phyloP scores from a whole-genome alignment of 164 flowering plant genomes.

The Santalum album region DNA sequence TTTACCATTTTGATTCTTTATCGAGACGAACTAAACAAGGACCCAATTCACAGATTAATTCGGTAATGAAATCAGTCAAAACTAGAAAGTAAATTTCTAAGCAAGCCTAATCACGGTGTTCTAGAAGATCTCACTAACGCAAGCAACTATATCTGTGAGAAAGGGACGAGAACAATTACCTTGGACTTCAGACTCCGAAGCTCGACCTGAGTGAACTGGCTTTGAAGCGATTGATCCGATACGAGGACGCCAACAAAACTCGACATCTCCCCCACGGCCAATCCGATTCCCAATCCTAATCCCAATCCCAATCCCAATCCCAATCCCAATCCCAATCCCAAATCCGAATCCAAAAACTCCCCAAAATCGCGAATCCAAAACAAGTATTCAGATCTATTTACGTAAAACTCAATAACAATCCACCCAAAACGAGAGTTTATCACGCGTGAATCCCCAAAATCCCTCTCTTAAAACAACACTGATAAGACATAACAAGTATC shows the following conservation, averaged over 20 bases:
- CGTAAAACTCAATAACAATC: background rate
- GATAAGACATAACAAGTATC: no score
- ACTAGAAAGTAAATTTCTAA: background rate
- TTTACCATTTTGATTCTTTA: conserved; percentile 37
- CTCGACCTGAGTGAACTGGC: conserved; percentile 65
- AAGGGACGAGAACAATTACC: conserved; percentile 17
- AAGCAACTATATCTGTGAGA: background rate
- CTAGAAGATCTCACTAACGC: background rate
- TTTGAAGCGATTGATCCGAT: conserved; percentile 58
- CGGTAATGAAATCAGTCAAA: background rate
- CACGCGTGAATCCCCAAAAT: conserved; percentile 1
- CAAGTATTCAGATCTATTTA: conserved; percentile 6
- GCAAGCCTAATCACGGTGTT: background rate
- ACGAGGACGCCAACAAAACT: conserved; percentile 46
- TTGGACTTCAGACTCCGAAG: conserved; percentile 48
- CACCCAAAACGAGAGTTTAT: background rate
- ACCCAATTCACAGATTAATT: background rate
- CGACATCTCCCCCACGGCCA: conserved; percentile 28
- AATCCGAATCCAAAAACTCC: background rate
- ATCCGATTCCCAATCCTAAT: background rate
- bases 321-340: background rate
- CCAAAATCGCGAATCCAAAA: background rate
- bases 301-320: background rate
- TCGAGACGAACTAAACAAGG: conserved; percentile 35
- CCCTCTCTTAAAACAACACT: background rate